Evolutionary conservation across 2,329 filamentous ascomycete species (phyloP).

Genomic region (Zymoseptoria pseudotritici): DNA sequence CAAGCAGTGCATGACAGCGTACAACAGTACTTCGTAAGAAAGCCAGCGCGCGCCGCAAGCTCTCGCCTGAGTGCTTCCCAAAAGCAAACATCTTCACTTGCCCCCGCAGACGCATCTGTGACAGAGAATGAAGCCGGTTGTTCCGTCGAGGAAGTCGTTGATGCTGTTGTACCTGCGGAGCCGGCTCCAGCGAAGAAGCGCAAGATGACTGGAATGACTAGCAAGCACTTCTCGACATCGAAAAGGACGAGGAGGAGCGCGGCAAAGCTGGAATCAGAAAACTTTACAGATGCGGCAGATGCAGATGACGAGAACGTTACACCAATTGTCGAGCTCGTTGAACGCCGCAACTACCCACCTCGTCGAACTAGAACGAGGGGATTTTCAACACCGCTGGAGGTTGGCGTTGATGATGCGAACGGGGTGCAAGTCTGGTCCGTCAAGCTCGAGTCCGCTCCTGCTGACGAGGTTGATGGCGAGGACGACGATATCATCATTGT

Average conservation of each 20-base stretch:
- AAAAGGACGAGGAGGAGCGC: conserved; percentile 5
- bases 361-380: not conserved
- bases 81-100: conserved; percentile 1
- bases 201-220: conserved; percentile 28
- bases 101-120: not conserved
- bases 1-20: not conserved
- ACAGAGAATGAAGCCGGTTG: not conserved
- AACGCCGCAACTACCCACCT: not conserved
- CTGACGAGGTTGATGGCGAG: not conserved
- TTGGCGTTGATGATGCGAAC: not conserved
- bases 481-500: not conserved
- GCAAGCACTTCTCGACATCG: conserved; percentile 26
- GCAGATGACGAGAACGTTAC: not conserved
- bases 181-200: conserved; percentile 15
- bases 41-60: not conserved
- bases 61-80: not conserved
- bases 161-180: not conserved
- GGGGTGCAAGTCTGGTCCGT: not conserved
- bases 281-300: not conserved
- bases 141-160: conserved; percentile 1
- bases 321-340: not conserved
- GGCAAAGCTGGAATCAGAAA: not conserved
- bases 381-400: not conserved
- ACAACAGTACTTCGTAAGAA: not conserved
- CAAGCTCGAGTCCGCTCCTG: not conserved